Evolutionary conservation across 129 eudicot genomes (phyloP).

Genomic region (Smallanthus sonchifolius): DNA sequence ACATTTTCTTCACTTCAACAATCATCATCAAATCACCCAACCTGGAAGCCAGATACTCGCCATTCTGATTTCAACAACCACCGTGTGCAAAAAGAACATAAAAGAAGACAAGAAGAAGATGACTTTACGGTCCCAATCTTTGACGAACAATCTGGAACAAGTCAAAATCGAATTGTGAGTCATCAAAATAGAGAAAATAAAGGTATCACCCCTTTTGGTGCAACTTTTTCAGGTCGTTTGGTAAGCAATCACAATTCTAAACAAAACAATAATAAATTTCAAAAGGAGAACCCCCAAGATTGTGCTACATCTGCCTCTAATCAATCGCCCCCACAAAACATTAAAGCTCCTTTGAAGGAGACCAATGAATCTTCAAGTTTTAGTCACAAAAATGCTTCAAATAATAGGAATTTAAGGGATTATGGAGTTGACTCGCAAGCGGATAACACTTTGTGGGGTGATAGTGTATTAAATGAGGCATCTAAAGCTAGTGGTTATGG

Average conservation of each 20-base stretch:
- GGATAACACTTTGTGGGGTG: slow-evolving; percentile 30
- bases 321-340: slow-evolving; percentile 18
- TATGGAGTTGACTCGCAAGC: slow-evolving; percentile 33
- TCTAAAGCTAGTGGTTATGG: slow-evolving; percentile 19
- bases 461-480: slow-evolving; percentile 29
- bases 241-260: slow-evolving; percentile 21
- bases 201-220: slow-evolving; percentile 27
- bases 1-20: slow-evolving; percentile 39
- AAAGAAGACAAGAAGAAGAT: slow-evolving; percentile 59
- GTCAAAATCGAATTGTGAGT: slow-evolving; percentile 31
- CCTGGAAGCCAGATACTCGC: slow-evolving; percentile 34
- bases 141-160: slow-evolving; percentile 43
- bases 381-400: slow-evolving; percentile 24
- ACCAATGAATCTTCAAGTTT: slow-evolving; percentile 23
- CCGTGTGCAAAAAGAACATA: slow-evolving; percentile 36
- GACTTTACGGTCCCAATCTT: slow-evolving; percentile 77
- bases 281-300: slow-evolving; percentile 28
- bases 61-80: slow-evolving; percentile 37
- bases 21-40: slow-evolving; percentile 40
- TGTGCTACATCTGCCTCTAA: slow-evolving; percentile 35
- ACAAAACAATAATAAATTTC: slow-evolving; percentile 29
- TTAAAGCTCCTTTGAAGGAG: slow-evolving; percentile 32
- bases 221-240: slow-evolving; percentile 20
- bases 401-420: slow-evolving; percentile 30
- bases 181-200: slow-evolving; percentile 30